phyloP scores from a whole-genome alignment of 192 early-diverging fungal species.

The Lobosporangium transversale region DNA sequence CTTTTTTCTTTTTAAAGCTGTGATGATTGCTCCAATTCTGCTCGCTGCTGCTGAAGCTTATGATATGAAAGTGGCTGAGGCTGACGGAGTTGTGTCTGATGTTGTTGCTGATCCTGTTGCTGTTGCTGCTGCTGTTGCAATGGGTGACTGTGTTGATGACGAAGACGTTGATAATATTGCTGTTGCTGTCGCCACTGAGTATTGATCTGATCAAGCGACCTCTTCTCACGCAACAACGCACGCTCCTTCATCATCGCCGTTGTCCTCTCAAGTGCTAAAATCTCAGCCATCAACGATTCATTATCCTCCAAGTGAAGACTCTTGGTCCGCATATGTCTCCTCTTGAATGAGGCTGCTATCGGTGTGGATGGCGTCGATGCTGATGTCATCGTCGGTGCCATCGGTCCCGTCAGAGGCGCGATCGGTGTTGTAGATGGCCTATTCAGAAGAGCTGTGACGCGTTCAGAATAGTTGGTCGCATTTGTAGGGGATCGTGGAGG shows the following conservation, averaged over 20 bases:
- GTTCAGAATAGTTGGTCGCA: neutral
- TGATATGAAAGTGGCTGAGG: too few species aligned
- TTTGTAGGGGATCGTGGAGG: slow-evolving; percentile 19
- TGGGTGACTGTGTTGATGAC: too few species aligned
- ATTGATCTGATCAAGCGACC: slow-evolving; percentile 11
- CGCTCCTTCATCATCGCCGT: slow-evolving; percentile 11
- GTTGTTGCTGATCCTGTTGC: neutral
- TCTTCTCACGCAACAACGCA: neutral
- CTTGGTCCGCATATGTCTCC: slow-evolving; percentile 10
- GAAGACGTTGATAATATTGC: neutral
- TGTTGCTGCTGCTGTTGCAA: neutral
- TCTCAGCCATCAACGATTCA: neutral
- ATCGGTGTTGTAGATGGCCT: neutral
- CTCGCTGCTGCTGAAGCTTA: too few species aligned
- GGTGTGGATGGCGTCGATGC: too few species aligned
- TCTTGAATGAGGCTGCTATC: too few species aligned
- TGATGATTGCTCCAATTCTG: too few species aligned
- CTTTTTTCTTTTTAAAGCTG: too few species aligned
- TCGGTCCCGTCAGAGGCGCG: neutral
- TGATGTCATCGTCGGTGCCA: too few species aligned
- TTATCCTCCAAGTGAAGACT: slow-evolving; percentile 1
- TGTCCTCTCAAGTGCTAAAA: slow-evolving; percentile 3
- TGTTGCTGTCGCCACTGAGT: neutral
- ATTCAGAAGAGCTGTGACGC: neutral
- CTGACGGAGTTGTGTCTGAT: neutral